These are phyloP conservation scores for Gracilaria vermiculophylla DNA, from an alignment of 23 red algal genomes.

Conservation along the genomic window DNA sequence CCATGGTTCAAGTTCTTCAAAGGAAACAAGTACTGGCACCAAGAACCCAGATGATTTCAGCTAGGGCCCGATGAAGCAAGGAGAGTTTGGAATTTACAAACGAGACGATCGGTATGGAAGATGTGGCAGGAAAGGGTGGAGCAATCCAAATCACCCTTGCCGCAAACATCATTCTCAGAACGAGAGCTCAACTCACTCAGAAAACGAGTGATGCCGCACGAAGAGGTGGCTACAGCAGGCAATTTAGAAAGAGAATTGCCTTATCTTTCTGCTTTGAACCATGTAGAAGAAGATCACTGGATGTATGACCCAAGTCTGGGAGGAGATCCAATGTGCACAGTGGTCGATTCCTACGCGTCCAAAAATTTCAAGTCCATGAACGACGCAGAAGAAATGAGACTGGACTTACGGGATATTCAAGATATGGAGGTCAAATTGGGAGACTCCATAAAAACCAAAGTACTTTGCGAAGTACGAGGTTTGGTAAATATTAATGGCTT, in stretches of 20 bases:
- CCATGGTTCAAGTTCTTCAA: too few relatives aligned
- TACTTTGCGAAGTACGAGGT: too few relatives aligned
- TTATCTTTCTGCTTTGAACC: background rate
- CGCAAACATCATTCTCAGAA: background rate
- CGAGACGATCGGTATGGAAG: background rate
- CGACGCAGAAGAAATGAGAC: too few relatives aligned
- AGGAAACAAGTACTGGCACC: background rate
- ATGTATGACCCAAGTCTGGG: constrained; percentile 2
- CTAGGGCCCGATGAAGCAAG: constrained; percentile 11
- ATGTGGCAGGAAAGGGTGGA: background rate
- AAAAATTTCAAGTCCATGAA: too few relatives aligned
- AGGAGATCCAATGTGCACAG: background rate
- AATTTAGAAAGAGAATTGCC: background rate
- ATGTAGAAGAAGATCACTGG: constrained; percentile 2
- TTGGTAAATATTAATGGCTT: too few relatives aligned
- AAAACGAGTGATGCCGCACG: constrained; percentile 5
- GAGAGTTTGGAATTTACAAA: background rate
- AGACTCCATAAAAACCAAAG: too few relatives aligned
- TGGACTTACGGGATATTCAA: too few relatives aligned
- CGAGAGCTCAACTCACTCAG: background rate
- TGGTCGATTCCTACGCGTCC: background rate
- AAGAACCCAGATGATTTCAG: background rate
- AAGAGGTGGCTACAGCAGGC: background rate
- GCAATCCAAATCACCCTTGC: background rate
- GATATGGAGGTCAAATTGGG: too few relatives aligned